Percentiles rank a stretch among this genome's conserved stretches.
Conservation (phyloP, 768 basidiomycete species). For the Boletellus ananiceps region DNA sequence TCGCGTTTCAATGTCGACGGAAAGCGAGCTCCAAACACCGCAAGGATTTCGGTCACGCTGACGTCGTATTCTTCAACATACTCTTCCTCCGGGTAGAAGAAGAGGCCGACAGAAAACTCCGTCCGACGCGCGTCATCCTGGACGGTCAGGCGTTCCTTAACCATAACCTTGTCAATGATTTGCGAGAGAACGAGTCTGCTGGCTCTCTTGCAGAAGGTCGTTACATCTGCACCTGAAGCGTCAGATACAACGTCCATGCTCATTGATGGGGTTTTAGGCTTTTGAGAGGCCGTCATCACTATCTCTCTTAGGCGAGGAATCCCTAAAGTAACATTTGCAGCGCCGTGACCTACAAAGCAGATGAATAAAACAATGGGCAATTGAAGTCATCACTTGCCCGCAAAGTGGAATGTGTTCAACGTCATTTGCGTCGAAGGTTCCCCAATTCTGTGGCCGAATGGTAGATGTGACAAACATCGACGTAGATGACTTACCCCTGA, state of each 20-base stretch:
- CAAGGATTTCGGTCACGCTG: slow-evolving; percentile 64
- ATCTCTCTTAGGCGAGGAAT: slow-evolving; percentile 98
- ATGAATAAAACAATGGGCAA: slow-evolving; percentile 2
- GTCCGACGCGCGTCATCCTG: slow-evolving; percentile 69
- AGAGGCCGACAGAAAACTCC: slow-evolving; percentile 73
- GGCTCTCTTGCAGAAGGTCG: slow-evolving; percentile 83
- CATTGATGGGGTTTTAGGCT: slow-evolving; percentile 98
- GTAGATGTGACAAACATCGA: background rate
- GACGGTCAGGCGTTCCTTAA: slow-evolving; percentile 70
- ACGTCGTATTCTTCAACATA: slow-evolving; percentile 82
- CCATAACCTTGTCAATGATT: slow-evolving; percentile 75
- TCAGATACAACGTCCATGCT: slow-evolving; percentile 64
- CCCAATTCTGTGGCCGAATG: slow-evolving; percentile 61
- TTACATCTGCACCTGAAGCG: slow-evolving; percentile 51
- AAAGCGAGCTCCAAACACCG: slow-evolving; percentile 68
- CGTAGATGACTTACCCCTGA: slow-evolving; percentile 67
- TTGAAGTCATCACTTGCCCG: slow-evolving; percentile 50
- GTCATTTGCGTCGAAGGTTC: slow-evolving; percentile 99
- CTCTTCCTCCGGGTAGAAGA: slow-evolving; percentile 83
- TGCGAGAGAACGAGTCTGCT: slow-evolving; percentile 85
- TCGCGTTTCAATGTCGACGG: slow-evolving; percentile 80
- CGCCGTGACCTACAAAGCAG: slow-evolving; percentile 77
- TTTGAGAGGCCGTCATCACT: slow-evolving; percentile 95
- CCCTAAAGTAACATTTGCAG: slow-evolving; percentile 97
- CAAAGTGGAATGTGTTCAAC: slow-evolving; percentile 98